phyloP scores from a whole-genome alignment of 768 basidiomycete genomes.

The Tricholoma matsutake region DNA sequence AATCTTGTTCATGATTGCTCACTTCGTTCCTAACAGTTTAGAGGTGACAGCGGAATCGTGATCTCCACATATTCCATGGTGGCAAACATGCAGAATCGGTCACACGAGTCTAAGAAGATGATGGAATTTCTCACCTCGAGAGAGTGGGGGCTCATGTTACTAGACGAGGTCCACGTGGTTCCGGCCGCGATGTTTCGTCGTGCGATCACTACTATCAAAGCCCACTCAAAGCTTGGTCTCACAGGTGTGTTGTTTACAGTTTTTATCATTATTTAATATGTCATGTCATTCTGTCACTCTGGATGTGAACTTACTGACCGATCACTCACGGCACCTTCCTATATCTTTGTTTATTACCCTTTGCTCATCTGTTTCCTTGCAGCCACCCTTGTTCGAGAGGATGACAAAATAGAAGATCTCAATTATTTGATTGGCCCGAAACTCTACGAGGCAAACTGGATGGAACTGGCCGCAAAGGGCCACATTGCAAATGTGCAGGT shows the following conservation, averaged over 20 bases:
- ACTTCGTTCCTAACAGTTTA: neutral
- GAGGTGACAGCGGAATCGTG: neutral
- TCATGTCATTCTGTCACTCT: neutral
- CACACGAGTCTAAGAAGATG: neutral
- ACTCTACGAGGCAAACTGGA: neutral
- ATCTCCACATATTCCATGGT: neutral
- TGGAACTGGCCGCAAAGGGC: neutral
- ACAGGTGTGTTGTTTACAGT: neutral
- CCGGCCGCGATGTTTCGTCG: neutral
- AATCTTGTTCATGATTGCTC: neutral
- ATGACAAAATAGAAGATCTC: neutral
- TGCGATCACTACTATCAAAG: neutral
- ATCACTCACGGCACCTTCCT: neutral
- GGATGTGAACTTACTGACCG: neutral
- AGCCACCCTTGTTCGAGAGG: neutral
- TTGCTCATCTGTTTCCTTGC: neutral
- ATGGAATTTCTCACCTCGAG: neutral
- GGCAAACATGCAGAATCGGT: neutral
- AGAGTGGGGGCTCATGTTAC: neutral
- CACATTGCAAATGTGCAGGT: neutral
- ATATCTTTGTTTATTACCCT: neutral
- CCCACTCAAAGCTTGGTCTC: neutral
- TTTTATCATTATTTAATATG: neutral
- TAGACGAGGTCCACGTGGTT: neutral
- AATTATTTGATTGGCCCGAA: neutral